Percentiles rank a stretch among this genome's conserved stretches.
Conservation (phyloP, 805 yeast genomes). For the Myxozyma sirexii region DNA sequence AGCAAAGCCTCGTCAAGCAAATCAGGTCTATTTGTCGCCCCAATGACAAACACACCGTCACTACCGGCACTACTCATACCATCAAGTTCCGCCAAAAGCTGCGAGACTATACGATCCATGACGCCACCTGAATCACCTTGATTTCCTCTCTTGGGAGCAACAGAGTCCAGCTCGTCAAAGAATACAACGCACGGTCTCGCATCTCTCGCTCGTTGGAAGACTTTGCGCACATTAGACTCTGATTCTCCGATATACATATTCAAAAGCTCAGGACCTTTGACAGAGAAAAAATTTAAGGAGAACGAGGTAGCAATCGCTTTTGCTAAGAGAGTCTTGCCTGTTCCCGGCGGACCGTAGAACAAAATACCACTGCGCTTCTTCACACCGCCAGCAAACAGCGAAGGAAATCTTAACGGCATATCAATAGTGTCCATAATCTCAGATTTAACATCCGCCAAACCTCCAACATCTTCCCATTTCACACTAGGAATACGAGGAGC, state of each 20-base stretch:
- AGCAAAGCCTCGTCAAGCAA: slow-evolving; percentile 88
- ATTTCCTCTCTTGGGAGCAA: slow-evolving; percentile 97
- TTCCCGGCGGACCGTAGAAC: slow-evolving; percentile 98
- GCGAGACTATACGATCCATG: slow-evolving; percentile 98
- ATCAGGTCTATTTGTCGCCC: slow-evolving; percentile 98
- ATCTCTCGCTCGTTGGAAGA: slow-evolving; percentile 91
- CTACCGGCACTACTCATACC: slow-evolving; percentile 84
- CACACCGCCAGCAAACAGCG: slow-evolving; percentile 81
- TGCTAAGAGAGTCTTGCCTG: slow-evolving; percentile 93
- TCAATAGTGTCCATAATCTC: slow-evolving; percentile 95
- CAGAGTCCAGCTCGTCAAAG: slow-evolving; percentile 96
- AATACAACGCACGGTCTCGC: slow-evolving; percentile 97
- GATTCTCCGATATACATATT: slow-evolving; percentile 99
- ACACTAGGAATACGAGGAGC: slow-evolving; percentile 96
- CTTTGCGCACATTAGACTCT: slow-evolving; percentile 93
- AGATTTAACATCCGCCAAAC: slow-evolving; percentile 83
- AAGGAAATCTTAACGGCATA: slow-evolving; percentile 92
- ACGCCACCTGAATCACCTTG: slow-evolving; percentile 99
- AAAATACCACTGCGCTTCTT: slow-evolving; percentile 94
- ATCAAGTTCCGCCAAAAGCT: slow-evolving; percentile 88
- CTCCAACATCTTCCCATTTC: slow-evolving; percentile 97
- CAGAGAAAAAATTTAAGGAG: slow-evolving; percentile 90
- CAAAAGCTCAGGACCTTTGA: slow-evolving; percentile 93
- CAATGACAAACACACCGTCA: slow-evolving; percentile 94
- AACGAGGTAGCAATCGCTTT: slow-evolving; percentile 97